Conservation (phyloP, 768 basidiomycete species). For the Mrakia hoshinonis region DNA sequence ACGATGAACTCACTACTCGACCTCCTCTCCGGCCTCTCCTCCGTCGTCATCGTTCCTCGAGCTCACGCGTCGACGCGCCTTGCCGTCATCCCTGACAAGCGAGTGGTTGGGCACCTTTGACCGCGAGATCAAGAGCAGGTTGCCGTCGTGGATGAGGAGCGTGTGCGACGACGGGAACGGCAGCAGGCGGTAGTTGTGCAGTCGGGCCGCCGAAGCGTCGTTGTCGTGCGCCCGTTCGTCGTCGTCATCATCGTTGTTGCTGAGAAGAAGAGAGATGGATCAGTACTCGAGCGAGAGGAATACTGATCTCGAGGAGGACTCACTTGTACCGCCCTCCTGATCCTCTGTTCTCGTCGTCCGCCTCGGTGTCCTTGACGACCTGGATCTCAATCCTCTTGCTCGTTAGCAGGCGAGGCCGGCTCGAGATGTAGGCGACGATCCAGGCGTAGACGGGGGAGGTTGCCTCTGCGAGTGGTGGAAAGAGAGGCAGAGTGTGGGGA, state of each 20-base stretch:
- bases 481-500: too few relatives aligned
- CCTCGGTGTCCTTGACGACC: slow-evolving; percentile 2
- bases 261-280: neutral
- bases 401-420: neutral
- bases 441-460: neutral
- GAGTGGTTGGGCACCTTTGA: slow-evolving; percentile 1
- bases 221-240: neutral
- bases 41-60: neutral
- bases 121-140: slow-evolving; percentile 15
- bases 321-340: too few relatives aligned
- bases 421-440: slow-evolving; percentile 7
- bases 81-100: neutral
- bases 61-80: neutral
- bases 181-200: slow-evolving; percentile 6
- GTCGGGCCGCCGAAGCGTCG: slow-evolving; percentile 2
- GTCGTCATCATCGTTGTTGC: neutral
- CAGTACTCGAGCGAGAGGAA: too few relatives aligned
- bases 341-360: neutral
- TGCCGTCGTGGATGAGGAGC: neutral
- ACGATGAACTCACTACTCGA: slow-evolving; percentile 10
- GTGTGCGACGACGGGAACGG: neutral
- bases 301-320: too few relatives aligned
- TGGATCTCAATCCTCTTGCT: slow-evolving; percentile 16
- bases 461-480: too few relatives aligned
- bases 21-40: neutral